Base-by-base conservation (phyloP, 73 alveolate genomes). In the Urostyla sp. region DNA sequence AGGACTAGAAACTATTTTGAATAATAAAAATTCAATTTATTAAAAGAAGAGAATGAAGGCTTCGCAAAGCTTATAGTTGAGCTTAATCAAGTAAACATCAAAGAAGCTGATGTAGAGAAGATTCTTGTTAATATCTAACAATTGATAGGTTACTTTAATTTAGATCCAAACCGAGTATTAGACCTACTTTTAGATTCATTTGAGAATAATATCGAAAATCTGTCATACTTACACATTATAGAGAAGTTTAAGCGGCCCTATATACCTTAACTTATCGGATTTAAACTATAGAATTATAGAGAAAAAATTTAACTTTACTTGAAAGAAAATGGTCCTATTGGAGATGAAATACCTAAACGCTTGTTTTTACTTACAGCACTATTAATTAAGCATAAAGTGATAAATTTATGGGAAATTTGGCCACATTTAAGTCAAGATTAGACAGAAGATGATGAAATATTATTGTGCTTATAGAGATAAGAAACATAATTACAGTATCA, bases 11-110 rank as follows among this genome's bases (percentile, higher is more conserved):
- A n/a, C n/a, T n/a, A n/a, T n/a, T 69, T 31, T 87, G 95, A 84
- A 66, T 94, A 92, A 45, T 81, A 92, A 61, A 95, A 95, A 74
- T 95, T 77, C 80, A 89, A 94, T 84, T 75, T 93, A 43, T 75
- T 92, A 73, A 92, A 96, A 74, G 99, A 95, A 73, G 99, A 95
- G 82, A 92, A 94, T 75, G 99, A 95, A 76, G 99, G 99, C 8
- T 95, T 60, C 78, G 86, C 98, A 18, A 92, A 92, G 72, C 76
- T 92, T 34, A 87, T 95, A 63, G 91, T 73, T 54, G 95, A 89
- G 59, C 80, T 95, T 8, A 74, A 82, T 26, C 92, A 90, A 69
- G 74, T 84, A 24, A 72, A 88, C 26, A 60, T 72, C 60, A 28
- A 23, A 1, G 75, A 35, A 13, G 31, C 61, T 0, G 91, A 89